phyloP scores from a whole-genome alignment of 2,329 filamentous ascomycete species.

The Delphinella strobiligena region DNA sequence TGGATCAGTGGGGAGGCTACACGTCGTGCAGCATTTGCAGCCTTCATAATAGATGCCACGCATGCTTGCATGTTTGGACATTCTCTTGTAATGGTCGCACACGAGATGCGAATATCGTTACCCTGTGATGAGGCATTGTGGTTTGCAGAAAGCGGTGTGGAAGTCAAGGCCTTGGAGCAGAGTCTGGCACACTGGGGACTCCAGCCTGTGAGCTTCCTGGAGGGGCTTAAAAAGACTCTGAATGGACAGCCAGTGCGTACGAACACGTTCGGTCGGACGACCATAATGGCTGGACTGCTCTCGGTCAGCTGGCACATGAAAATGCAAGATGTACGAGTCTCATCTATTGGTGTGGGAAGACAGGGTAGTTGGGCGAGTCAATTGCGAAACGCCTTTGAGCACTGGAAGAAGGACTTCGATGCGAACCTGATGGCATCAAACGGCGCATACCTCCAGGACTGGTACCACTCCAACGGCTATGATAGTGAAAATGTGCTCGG shows the following conservation, averaged over 20 bases:
- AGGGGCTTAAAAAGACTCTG: slow-evolving; percentile 79
- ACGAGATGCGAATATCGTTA: slow-evolving; percentile 82
- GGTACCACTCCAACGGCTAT: slow-evolving; percentile 40
- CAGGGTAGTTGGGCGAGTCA: slow-evolving; percentile 84
- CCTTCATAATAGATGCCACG: slow-evolving; percentile 89
- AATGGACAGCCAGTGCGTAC: slow-evolving; percentile 78
- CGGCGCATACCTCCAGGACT: slow-evolving; percentile 13
- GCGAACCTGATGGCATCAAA: slow-evolving; percentile 26
- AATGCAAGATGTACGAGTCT: slow-evolving; percentile 85
- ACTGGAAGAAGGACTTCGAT: slow-evolving; percentile 89
- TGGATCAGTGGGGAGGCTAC: slow-evolving; percentile 95
- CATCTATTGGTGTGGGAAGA: slow-evolving; percentile 72
- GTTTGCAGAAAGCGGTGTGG: slow-evolving; percentile 77
- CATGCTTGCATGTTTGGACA: slow-evolving; percentile 98
- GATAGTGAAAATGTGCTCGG: slow-evolving; percentile 68
- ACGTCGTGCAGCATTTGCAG: slow-evolving; percentile 77
- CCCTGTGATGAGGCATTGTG: slow-evolving; percentile 90
- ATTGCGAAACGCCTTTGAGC: slow-evolving; percentile 78
- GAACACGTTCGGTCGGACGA: slow-evolving; percentile 84
- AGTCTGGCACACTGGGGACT: slow-evolving; percentile 70
- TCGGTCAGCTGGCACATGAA: slow-evolving; percentile 98
- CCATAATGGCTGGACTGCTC: slow-evolving; percentile 85
- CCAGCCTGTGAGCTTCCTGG: slow-evolving; percentile 76
- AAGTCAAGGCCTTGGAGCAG: slow-evolving; percentile 74
- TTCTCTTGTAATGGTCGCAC: slow-evolving; percentile 90